Percentiles rank a stretch among this genome's conserved stretches.
Conservation (phyloP, 2,329 filamentous ascomycete species). For the Talaromyces verruculosus region DNA sequence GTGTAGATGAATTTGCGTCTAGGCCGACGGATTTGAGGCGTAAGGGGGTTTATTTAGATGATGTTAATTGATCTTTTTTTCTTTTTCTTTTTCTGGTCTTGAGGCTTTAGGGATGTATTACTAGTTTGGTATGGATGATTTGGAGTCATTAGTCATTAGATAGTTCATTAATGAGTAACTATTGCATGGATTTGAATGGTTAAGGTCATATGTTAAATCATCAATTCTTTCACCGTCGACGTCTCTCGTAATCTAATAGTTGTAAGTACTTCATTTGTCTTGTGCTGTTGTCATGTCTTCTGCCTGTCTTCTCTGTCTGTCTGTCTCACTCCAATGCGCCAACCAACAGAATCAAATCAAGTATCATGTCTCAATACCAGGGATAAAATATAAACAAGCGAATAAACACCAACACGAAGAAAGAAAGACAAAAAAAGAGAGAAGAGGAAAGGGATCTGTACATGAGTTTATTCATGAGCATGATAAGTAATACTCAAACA, state of each 20-base stretch:
- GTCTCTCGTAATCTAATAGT: conserved; percentile 2
- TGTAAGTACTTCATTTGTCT: background rate
- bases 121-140: background rate
- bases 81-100: background rate
- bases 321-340: conserved; percentile 2
- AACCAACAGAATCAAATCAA: background rate
- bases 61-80: conserved; percentile 20
- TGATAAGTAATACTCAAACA: background rate
- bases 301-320: background rate
- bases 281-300: background rate
- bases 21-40: conserved; percentile 33
- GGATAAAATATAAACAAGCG: background rate
- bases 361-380: background rate
- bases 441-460: background rate
- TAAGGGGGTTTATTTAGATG: conserved; percentile 36
- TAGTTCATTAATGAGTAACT: background rate
- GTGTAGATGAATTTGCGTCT: conserved; percentile 26
- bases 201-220: background rate
- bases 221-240: background rate
- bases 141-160: background rate
- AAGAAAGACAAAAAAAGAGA: background rate
- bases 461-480: conserved; percentile 2
- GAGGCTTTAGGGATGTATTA: background rate
- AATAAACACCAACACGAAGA: conserved; percentile 4
- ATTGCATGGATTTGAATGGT: background rate